Evolutionary conservation across 2,329 filamentous ascomycete species (phyloP).

Genomic region (Zymoseptoria tritici): DNA sequence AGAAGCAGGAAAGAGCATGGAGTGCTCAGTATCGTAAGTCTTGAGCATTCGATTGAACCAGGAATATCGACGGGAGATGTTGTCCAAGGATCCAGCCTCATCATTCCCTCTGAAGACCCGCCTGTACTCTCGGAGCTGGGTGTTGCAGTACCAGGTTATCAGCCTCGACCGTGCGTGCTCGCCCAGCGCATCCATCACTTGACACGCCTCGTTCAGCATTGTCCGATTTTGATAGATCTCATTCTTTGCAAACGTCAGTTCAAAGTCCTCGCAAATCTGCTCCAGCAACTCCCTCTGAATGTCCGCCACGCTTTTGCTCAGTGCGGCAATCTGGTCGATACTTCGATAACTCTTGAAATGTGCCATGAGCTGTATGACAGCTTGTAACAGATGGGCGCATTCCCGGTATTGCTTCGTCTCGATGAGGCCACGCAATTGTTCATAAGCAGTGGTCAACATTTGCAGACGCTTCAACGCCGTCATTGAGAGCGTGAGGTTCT

Average conservation of each 20-base stretch:
- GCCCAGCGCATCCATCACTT: slow-evolving; percentile 90
- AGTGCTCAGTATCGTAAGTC: slow-evolving; percentile 89
- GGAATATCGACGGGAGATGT: slow-evolving; percentile 87
- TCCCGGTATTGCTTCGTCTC: slow-evolving; percentile 87
- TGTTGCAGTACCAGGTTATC: slow-evolving; percentile 97
- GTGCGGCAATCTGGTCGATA: slow-evolving; percentile 92
- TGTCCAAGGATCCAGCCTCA: slow-evolving; percentile 91
- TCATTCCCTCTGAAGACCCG: slow-evolving; percentile 95
- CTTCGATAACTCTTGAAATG: slow-evolving; percentile 98
- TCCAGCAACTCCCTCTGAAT: slow-evolving; percentile 87
- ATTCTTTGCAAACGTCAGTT: slow-evolving; percentile 83
- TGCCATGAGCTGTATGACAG: slow-evolving; percentile 93
- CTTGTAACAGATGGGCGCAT: slow-evolving; percentile 86
- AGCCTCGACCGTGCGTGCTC: slow-evolving; percentile 75
- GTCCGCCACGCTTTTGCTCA: slow-evolving; percentile 88
- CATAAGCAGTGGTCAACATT: slow-evolving; percentile 99
- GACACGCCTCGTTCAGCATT: slow-evolving; percentile 76
- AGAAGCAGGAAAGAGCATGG: slow-evolving; percentile 71
- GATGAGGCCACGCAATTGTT: slow-evolving; percentile 77
- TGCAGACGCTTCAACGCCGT: slow-evolving; percentile 93
- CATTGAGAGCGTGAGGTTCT: slow-evolving; percentile 94
- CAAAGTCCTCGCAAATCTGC: slow-evolving; percentile 98
- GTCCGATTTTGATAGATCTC: slow-evolving; percentile 65
- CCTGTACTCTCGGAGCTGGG: slow-evolving; percentile 87
- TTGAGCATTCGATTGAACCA: slow-evolving; percentile 97